Evolutionary conservation across 768 basidiomycete genomes (phyloP).

Genomic region (Atractiella rhizophila): DNA sequence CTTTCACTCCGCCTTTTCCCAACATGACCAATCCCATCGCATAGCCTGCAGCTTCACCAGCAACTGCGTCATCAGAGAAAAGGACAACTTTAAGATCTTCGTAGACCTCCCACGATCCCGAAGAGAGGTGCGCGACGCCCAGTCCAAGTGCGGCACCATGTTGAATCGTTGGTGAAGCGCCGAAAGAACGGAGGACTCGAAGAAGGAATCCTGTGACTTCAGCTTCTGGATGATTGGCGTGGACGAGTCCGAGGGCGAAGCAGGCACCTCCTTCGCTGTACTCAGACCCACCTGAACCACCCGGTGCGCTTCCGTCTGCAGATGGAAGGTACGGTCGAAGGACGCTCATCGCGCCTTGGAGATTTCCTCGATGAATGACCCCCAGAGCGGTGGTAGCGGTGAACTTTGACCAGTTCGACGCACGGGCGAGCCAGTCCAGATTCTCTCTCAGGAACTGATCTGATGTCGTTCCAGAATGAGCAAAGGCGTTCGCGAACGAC

Average conservation of each 20-base stretch:
- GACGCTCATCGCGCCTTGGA: slow-evolving; percentile 72
- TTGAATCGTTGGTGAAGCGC: slow-evolving; percentile 61
- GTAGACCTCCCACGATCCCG: slow-evolving; percentile 49
- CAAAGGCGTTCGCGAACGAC: slow-evolving; percentile 88
- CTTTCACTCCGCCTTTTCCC: slow-evolving; percentile 56
- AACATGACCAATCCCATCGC: slow-evolving; percentile 97
- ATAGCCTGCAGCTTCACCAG: slow-evolving; percentile 85
- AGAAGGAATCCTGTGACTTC: slow-evolving; percentile 34
- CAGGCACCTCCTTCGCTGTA: slow-evolving; percentile 93
- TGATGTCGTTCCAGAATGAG: slow-evolving; percentile 92
- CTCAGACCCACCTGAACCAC: slow-evolving; percentile 43
- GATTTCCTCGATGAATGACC: slow-evolving; percentile 91
- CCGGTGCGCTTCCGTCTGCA: slow-evolving; percentile 29
- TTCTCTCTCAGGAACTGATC: slow-evolving; percentile 84
- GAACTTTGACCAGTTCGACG: slow-evolving; percentile 96
- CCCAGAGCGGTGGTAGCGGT: slow-evolving; percentile 89
- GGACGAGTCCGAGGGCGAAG: slow-evolving; percentile 80
- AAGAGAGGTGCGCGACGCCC: slow-evolving; percentile 88
- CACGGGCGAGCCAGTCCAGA: slow-evolving; percentile 82
- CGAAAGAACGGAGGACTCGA: slow-evolving; percentile 45
- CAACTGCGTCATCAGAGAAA: slow-evolving; percentile 81
- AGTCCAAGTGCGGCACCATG: slow-evolving; percentile 91
- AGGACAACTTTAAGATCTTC: slow-evolving; percentile 70
- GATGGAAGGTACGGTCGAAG: slow-evolving; percentile 74
- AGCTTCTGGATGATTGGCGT: slow-evolving; percentile 39